These are phyloP conservation scores for Volvox carteri DNA, from an alignment of 163 green algal genomes.

Conservation along the genomic window DNA sequence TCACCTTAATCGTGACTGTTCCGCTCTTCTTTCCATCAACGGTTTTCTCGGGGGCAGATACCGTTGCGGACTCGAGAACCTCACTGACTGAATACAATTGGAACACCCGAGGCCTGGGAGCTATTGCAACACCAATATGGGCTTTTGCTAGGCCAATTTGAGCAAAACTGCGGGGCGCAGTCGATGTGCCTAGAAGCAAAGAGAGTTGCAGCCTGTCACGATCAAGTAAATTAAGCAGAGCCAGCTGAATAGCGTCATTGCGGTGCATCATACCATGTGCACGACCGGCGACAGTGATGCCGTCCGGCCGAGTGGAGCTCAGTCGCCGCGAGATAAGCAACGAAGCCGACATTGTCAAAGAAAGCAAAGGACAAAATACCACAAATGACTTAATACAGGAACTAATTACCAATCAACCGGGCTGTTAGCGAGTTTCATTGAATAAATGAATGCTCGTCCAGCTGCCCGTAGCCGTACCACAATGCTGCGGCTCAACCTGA, in stretches of 20 bases:
- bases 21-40: not conserved
- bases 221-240: too few species aligned
- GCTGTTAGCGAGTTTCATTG: too few species aligned
- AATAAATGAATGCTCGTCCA: too few species aligned
- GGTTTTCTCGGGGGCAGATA: not conserved
- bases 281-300: not conserved
- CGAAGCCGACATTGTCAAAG: not conserved
- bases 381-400: too few species aligned
- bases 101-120: not conserved
- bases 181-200: not conserved
- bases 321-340: not conserved
- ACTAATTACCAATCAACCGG: too few species aligned
- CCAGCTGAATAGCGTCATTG: too few species aligned
- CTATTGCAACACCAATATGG: not conserved
- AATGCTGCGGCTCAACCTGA: too few species aligned
- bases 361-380: too few species aligned
- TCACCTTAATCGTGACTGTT: not conserved
- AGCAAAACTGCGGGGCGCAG: not conserved
- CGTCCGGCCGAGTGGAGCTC: not conserved
- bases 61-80: not conserved
- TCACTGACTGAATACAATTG: not conserved
- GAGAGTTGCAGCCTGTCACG: too few species aligned
- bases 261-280: too few species aligned
- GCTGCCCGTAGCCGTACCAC: too few species aligned
- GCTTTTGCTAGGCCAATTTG: not conserved